Evolutionary conservation across 1,284 basidiomycete species (phyloP).

Genomic region (Irpex sp.): DNA sequence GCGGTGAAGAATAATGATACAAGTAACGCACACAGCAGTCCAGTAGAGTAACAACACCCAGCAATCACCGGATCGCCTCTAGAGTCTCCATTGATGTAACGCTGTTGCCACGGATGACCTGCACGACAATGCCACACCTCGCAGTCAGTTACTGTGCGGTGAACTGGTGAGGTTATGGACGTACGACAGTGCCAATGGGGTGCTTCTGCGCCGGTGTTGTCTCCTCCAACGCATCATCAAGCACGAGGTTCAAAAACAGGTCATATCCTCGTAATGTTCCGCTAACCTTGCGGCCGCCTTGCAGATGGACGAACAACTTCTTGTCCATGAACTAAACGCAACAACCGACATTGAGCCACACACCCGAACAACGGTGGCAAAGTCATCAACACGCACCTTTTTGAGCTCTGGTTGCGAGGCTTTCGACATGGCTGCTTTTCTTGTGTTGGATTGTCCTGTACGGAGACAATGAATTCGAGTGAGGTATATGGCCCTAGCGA

Average conservation of each 20-base stretch:
- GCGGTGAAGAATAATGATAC: slow-evolving; percentile 6
- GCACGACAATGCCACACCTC: slow-evolving; percentile 10
- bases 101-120: slow-evolving; percentile 94
- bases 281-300: slow-evolving; percentile 94
- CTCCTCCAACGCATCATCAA: slow-evolving; percentile 95
- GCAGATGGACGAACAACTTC: slow-evolving; percentile 90
- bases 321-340: slow-evolving; percentile 93
- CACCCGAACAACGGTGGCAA: background rate
- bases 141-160: background rate
- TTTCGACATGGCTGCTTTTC: slow-evolving; percentile 65
- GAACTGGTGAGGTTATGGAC: slow-evolving; percentile 26
- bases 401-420: slow-evolving; percentile 91
- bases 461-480: background rate
- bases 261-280: slow-evolving; percentile 96
- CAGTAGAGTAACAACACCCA: slow-evolving; percentile 14
- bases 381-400: slow-evolving; percentile 52
- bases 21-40: slow-evolving; percentile 6
- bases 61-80: slow-evolving; percentile 50
- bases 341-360: slow-evolving; percentile 2
- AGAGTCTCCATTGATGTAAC: slow-evolving; percentile 88
- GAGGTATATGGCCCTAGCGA: background rate
- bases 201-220: slow-evolving; percentile 85
- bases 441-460: no score
- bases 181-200: slow-evolving; percentile 84
- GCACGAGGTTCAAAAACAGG: slow-evolving; percentile 96